Conservation (phyloP, 192 early-diverging fungal species). For the Kickxella alabastrina region DNA sequence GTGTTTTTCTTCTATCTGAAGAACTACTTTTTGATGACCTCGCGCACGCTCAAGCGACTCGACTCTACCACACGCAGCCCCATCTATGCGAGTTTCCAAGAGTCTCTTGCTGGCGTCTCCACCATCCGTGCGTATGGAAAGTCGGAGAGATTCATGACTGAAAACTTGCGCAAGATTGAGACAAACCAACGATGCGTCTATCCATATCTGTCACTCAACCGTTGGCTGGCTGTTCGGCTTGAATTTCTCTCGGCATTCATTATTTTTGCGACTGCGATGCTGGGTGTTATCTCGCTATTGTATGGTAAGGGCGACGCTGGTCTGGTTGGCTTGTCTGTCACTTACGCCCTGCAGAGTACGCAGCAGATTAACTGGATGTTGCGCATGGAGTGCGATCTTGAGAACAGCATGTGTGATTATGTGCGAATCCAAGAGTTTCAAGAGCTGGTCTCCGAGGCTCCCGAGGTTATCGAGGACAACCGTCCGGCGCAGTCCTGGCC, state of each 20-base stretch:
- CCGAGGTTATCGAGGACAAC: slow-evolving; percentile 60
- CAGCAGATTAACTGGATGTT: slow-evolving; percentile 87
- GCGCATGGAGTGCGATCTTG: slow-evolving; percentile 81
- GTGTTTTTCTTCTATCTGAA: slow-evolving; percentile 52
- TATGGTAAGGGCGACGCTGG: slow-evolving; percentile 66
- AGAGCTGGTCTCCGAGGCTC: slow-evolving; percentile 74
- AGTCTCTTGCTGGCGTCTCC: slow-evolving; percentile 56
- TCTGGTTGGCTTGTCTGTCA: slow-evolving; percentile 61
- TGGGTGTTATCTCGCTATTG: slow-evolving; percentile 63
- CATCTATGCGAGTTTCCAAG: slow-evolving; percentile 63
- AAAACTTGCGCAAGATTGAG: slow-evolving; percentile 71
- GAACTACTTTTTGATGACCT: slow-evolving; percentile 63
- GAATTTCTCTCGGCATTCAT: slow-evolving; percentile 78
- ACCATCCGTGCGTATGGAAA: slow-evolving; percentile 67
- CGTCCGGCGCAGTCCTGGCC: slow-evolving; percentile 70
- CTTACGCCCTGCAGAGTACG: slow-evolving; percentile 70
- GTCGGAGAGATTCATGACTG: slow-evolving; percentile 58
- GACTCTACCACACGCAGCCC: slow-evolving; percentile 70
- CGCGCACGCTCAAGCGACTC: slow-evolving; percentile 74
- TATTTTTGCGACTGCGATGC: slow-evolving; percentile 71
- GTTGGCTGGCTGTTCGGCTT: slow-evolving; percentile 71
- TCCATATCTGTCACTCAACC: slow-evolving; percentile 63
- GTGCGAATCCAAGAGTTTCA: slow-evolving; percentile 82
- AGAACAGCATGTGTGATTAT: slow-evolving; percentile 65
- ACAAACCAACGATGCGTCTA: slow-evolving; percentile 77